Conservation (phyloP, 2,329 filamentous ascomycete species). For the Alternaria sp. region DNA sequence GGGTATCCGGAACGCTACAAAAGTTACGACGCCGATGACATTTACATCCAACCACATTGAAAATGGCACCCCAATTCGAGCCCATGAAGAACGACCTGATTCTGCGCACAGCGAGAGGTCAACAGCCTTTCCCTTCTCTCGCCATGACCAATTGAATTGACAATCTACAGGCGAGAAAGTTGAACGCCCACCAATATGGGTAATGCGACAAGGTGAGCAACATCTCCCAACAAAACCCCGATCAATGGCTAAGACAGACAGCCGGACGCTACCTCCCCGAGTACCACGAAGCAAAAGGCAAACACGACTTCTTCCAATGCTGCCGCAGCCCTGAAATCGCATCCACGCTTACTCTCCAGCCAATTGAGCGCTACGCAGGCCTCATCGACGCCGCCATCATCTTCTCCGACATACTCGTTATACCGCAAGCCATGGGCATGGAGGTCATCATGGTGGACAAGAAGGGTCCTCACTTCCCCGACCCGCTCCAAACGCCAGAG, state of each 20-base stretch:
- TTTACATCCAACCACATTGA: slow-evolving; percentile 33
- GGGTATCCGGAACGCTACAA: slow-evolving; percentile 34
- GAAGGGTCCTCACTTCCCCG: slow-evolving; percentile 93
- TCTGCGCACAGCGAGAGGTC: slow-evolving; percentile 88
- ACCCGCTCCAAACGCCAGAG: slow-evolving; percentile 78
- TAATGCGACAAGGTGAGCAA: slow-evolving; percentile 91
- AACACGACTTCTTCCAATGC: slow-evolving; percentile 95
- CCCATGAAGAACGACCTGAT: slow-evolving; percentile 93
- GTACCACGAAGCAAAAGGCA: slow-evolving; percentile 94
- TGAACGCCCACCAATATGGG: slow-evolving; percentile 95
- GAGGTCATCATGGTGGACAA: slow-evolving; percentile 98
- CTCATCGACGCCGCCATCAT: slow-evolving; percentile 97
- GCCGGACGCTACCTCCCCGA: slow-evolving; percentile 97
- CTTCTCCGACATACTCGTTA: slow-evolving; percentile 97
- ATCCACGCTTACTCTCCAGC: slow-evolving; percentile 91
- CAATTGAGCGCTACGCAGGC: slow-evolving; percentile 87
- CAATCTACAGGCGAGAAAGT: slow-evolving; percentile 76
- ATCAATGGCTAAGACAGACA: slow-evolving; percentile 52
- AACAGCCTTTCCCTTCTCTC: neutral
- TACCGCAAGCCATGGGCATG: slow-evolving; percentile 98
- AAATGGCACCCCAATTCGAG: slow-evolving; percentile 76
- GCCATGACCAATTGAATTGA: slow-evolving; percentile 22
- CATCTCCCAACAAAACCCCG: slow-evolving; percentile 1
- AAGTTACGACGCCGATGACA: slow-evolving; percentile 27
- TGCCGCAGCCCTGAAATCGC: slow-evolving; percentile 93